Base-by-base conservation (phyloP, 371 early-diverging fungal genomes). In the Mortierella sp. region DNA sequence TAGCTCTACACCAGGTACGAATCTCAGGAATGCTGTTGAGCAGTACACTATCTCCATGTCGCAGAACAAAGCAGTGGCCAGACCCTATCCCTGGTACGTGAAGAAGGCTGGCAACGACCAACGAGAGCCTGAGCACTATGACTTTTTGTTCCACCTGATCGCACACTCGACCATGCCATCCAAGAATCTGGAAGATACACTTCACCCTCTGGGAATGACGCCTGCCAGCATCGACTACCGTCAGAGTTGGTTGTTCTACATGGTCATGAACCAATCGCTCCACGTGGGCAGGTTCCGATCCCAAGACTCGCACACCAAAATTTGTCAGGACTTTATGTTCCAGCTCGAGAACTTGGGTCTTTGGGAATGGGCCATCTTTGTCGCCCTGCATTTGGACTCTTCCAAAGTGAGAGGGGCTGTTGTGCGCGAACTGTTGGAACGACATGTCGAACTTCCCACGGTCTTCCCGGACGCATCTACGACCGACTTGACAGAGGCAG, bases 341-440 rank as follows among this genome's bases (percentile, higher is more conserved):
- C 86, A 90, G 71, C 78, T 94, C 14, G 92, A 92, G 79, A 45
- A 54, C 1, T 44, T 90, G 40, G 92, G 91, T 0, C 66, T 90
- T 29, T 92, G 91, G 91, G 76, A 90, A 31, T 92, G 91, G 92
- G 86, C 92, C 1, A 67, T 87, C 47, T 93, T 83, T 78, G 63
- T 80, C 24, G 71, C 79, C 7, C 44, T 74, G 24, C 69, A 79
- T 44, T 22, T 80, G 51, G 63, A 73, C 19, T 39, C 54, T 3
- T 54, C 72, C 0, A 27, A 34, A 13, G 19, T 56, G 0, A 51
- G 71, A 19, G 67, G 63, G 40, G 22, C 37, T 6, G 60, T 41
- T 0, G 31, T 66, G 14, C 63, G 61, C 16, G 57, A 61, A 19
- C 21, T 66, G 2, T 46, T 78, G 19, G 77, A 61, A 22, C 64